phyloP scores from a whole-genome alignment of 805 yeast species.

The Saccharomycopsis guyanensis region DNA sequence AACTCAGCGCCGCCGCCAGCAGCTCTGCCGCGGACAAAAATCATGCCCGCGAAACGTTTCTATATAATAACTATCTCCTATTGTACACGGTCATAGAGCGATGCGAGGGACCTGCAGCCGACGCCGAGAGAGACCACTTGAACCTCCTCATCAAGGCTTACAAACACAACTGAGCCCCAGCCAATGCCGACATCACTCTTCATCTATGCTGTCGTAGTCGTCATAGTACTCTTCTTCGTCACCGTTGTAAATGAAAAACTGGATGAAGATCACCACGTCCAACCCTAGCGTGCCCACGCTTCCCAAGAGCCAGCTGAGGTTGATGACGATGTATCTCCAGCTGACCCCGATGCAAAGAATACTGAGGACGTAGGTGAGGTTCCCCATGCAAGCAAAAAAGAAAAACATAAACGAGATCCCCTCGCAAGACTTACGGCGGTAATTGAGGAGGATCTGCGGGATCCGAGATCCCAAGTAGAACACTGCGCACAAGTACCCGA shows the following conservation, averaged over 20 bases:
- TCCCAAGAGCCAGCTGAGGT: constrained; percentile 90
- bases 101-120: constrained; percentile 36
- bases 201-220: constrained; percentile 21
- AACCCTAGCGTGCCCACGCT: constrained; percentile 77
- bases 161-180: constrained; percentile 9
- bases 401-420: constrained; percentile 92
- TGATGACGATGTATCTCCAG: constrained; percentile 62
- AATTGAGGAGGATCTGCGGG: constrained; percentile 86
- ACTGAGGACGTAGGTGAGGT: constrained; percentile 81
- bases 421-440: constrained; percentile 83
- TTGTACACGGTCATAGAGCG: constrained; percentile 25
- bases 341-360: constrained; percentile 72
- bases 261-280: constrained; percentile 79
- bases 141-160: constrained; percentile 38
- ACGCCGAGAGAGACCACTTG: constrained; percentile 38
- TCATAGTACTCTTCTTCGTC: constrained; percentile 24
- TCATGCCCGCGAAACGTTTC: constrained; percentile 56
- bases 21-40: constrained; percentile 26
- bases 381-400: constrained; percentile 91
- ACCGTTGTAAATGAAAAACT: constrained; percentile 64
- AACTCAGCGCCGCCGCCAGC: constrained; percentile 29
- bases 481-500: constrained; percentile 73
- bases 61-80: constrained; percentile 64
- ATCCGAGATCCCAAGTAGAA: constrained; percentile 81
- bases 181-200: neutral